Evolutionary conservation across 495 filamentous ascomycete species (phyloP).

Genomic region (Extremus antarcticus): DNA sequence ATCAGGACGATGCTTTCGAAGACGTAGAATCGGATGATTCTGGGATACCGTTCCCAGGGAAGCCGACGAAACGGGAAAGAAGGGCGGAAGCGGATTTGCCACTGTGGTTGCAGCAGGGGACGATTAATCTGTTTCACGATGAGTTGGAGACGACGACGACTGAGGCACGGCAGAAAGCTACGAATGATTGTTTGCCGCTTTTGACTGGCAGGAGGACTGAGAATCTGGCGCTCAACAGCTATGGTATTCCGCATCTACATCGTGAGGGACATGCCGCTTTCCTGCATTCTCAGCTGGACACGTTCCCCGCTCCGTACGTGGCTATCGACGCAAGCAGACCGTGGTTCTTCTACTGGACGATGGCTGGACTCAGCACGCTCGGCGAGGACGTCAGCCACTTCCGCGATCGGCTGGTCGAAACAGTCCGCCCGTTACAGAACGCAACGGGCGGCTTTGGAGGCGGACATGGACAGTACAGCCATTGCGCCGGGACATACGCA

Average conservation of each 20-base stretch:
- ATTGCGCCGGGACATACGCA: slow-evolving; percentile 81
- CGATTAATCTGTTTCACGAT: slow-evolving; percentile 44
- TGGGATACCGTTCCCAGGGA: slow-evolving; percentile 14
- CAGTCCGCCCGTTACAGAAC: slow-evolving; percentile 73
- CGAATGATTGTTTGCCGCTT: slow-evolving; percentile 58
- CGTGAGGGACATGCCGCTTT: slow-evolving; percentile 65
- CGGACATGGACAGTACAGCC: slow-evolving; percentile 79
- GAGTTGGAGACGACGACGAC: slow-evolving; percentile 57
- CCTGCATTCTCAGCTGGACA: slow-evolving; percentile 52
- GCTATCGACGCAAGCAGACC: slow-evolving; percentile 71
- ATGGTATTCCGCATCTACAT: slow-evolving; percentile 63
- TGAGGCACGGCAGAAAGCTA: slow-evolving; percentile 52
- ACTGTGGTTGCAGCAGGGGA: slow-evolving; percentile 7
- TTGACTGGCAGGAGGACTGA: slow-evolving; percentile 37
- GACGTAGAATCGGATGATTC: not conserved
- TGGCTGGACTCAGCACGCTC: slow-evolving; percentile 59
- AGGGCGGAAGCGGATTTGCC: not conserved
- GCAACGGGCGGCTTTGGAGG: slow-evolving; percentile 79
- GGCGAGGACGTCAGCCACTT: slow-evolving; percentile 65
- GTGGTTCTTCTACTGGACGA: slow-evolving; percentile 88
- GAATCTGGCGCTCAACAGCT: slow-evolving; percentile 42
- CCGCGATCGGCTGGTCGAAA: slow-evolving; percentile 55
- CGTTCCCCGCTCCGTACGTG: slow-evolving; percentile 55
- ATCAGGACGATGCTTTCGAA: slow-evolving; percentile 1
- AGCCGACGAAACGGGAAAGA: not conserved